These are phyloP conservation scores for Candida gorgasii DNA, from an alignment of 805 yeast species.

Conservation along the genomic window DNA sequence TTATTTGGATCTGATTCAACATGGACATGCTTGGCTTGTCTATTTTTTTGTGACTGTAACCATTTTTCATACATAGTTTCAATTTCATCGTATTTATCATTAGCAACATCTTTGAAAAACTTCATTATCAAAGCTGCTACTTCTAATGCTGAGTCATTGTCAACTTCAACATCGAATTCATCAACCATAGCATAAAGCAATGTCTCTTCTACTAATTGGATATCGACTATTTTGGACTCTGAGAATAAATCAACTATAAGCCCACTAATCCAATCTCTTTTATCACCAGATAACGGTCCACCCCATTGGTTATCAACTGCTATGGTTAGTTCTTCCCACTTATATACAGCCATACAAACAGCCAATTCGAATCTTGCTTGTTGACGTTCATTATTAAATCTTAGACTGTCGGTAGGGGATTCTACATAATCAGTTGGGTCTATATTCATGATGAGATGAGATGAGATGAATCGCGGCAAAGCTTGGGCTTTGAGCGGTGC, in stretches of 20 bases:
- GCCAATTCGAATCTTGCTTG: conserved; percentile 92
- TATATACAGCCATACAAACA: conserved; percentile 84
- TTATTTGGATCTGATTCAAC: conserved; percentile 63
- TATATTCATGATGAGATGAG: conserved; percentile 18
- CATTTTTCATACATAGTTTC: conserved; percentile 62
- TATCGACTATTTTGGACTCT: conserved; percentile 62
- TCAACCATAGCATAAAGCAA: conserved; percentile 88
- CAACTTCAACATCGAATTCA: conserved; percentile 87
- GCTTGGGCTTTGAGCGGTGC: too few species aligned
- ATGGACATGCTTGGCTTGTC: conserved; percentile 34
- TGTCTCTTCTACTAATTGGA: conserved; percentile 80
- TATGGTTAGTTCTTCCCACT: conserved; percentile 83
- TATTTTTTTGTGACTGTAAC: conserved; percentile 49
- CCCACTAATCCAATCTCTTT: conserved; percentile 93
- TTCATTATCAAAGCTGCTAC: conserved; percentile 68
- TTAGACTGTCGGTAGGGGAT: conserved; percentile 42
- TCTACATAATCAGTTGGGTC: conserved; percentile 57
- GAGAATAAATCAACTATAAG: conserved; percentile 76
- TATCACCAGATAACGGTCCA: conserved; percentile 86
- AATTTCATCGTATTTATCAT: conserved; percentile 52
- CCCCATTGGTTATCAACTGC: conserved; percentile 97
- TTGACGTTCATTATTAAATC: conserved; percentile 58
- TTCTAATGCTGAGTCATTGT: conserved; percentile 82
- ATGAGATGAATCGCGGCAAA: background rate
- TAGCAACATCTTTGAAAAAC: conserved; percentile 63